Evolutionary conservation across 768 basidiomycete genomes (phyloP).

Genomic region (Panus rudis): DNA sequence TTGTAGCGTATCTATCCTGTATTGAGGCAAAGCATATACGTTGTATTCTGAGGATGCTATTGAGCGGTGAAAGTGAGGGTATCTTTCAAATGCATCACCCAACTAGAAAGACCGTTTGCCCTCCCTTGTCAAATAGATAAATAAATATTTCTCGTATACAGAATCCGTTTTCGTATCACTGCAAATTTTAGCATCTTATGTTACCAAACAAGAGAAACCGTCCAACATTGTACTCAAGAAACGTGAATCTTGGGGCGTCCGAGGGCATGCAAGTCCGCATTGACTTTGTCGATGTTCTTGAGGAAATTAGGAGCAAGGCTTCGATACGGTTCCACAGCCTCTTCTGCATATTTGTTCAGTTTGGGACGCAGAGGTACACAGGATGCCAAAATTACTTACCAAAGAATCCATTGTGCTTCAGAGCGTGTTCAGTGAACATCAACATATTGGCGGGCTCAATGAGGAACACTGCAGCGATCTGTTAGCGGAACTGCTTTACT

Average conservation of each 20-base stretch:
- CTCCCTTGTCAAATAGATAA: too few species aligned
- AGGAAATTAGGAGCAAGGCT: constrained; percentile 49
- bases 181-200: too few species aligned
- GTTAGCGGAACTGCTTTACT: not conserved
- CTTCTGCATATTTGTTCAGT: not conserved
- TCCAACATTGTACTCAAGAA: too few species aligned
- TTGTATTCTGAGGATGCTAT: too few species aligned
- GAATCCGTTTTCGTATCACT: too few species aligned
- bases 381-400: constrained; percentile 29
- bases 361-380: not conserved
- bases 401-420: constrained; percentile 53
- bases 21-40: too few species aligned
- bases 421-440: constrained; percentile 58
- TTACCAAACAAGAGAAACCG: too few species aligned
- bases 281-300: constrained; percentile 49
- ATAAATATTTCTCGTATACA: too few species aligned
- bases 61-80: too few species aligned
- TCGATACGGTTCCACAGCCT: not conserved
- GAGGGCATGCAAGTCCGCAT: constrained; percentile 25
- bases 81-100: too few species aligned
- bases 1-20: too few species aligned
- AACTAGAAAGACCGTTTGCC: too few species aligned
- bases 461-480: constrained; percentile 43
- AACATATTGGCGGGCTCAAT: constrained; percentile 58
- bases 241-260: constrained; percentile 4